Percentiles rank a stretch among this genome's conserved stretches.
Conservation (phyloP, 139 green algal genomes). For the Parachlorella kessleri region DNA sequence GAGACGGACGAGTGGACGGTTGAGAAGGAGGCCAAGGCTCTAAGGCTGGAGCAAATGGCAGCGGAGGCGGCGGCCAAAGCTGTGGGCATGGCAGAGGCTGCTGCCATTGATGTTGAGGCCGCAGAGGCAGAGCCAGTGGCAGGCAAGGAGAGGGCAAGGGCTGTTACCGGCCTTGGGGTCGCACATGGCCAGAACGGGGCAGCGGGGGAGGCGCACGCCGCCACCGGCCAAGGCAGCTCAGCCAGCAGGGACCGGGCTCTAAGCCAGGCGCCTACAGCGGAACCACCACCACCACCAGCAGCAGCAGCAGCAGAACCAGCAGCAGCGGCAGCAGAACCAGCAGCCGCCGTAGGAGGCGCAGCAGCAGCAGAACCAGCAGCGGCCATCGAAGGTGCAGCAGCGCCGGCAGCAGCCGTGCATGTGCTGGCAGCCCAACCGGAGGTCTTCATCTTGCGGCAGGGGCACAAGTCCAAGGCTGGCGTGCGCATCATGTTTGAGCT, state of each 20-base stretch:
- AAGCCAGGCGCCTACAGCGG: background rate
- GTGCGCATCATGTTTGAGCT: too few relatives aligned
- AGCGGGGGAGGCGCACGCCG: background rate
- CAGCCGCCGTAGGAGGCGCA: background rate
- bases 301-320: background rate
- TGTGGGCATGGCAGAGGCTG: too few relatives aligned
- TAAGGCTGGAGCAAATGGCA: too few relatives aligned
- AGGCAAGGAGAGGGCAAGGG: background rate
- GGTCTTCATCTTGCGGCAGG: too few relatives aligned
- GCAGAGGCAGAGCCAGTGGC: background rate
- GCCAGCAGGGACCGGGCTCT: too few relatives aligned
- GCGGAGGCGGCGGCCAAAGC: too few relatives aligned
- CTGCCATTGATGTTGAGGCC: background rate
- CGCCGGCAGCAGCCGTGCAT: too few relatives aligned
- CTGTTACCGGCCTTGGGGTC: background rate
- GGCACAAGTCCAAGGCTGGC: too few relatives aligned
- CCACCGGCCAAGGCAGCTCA: background rate
- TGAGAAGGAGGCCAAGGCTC: too few relatives aligned
- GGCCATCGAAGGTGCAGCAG: too few relatives aligned
- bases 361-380: background rate
- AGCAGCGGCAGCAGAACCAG: constrained; percentile 4
- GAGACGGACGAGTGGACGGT: too few relatives aligned
- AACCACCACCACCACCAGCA: background rate
- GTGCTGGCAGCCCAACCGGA: too few relatives aligned
- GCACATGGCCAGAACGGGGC: background rate